Evolutionary conservation across 2,329 filamentous ascomycete genomes (phyloP).

Genomic region (Calonectria crousiana): DNA sequence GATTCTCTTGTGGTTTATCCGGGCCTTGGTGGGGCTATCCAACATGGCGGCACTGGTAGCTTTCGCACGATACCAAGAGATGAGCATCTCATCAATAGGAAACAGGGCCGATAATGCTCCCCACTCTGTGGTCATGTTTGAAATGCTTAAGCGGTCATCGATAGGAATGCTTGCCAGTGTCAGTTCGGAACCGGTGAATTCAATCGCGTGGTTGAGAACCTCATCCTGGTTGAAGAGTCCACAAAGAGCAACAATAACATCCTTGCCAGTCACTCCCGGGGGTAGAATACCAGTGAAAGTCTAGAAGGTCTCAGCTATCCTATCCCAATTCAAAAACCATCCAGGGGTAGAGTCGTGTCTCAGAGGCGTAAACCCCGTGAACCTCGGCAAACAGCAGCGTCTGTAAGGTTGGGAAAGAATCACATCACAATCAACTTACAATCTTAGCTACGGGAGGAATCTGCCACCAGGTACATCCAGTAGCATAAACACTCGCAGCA

Average conservation of each 20-base stretch:
- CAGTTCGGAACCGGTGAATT: conserved; percentile 85
- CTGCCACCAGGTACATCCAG: conserved; percentile 88
- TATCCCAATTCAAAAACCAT: background rate
- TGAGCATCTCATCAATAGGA: conserved; percentile 80
- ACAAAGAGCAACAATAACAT: conserved; percentile 91
- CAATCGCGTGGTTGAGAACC: conserved; percentile 90
- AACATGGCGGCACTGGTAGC: conserved; percentile 78
- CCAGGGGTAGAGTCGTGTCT: background rate
- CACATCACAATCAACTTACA: background rate
- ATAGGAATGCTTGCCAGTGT: conserved; percentile 80
- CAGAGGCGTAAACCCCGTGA: background rate
- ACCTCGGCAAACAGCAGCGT: background rate
- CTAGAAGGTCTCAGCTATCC: background rate
- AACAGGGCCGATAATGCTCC: conserved; percentile 70
- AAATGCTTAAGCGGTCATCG: conserved; percentile 79
- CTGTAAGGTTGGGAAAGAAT: background rate
- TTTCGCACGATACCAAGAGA: conserved; percentile 81
- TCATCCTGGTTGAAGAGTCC: conserved; percentile 88
- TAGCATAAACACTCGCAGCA: conserved; percentile 88
- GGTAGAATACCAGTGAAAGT: conserved; percentile 82
- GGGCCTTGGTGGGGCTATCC: conserved; percentile 60
- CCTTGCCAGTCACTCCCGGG: conserved; percentile 88
- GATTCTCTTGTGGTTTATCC: conserved; percentile 79
- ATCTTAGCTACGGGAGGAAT: conserved; percentile 87
- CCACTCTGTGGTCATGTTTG: conserved; percentile 89